phyloP scores from a whole-genome alignment of 331 rosid species.

The Malus hybrid region DNA sequence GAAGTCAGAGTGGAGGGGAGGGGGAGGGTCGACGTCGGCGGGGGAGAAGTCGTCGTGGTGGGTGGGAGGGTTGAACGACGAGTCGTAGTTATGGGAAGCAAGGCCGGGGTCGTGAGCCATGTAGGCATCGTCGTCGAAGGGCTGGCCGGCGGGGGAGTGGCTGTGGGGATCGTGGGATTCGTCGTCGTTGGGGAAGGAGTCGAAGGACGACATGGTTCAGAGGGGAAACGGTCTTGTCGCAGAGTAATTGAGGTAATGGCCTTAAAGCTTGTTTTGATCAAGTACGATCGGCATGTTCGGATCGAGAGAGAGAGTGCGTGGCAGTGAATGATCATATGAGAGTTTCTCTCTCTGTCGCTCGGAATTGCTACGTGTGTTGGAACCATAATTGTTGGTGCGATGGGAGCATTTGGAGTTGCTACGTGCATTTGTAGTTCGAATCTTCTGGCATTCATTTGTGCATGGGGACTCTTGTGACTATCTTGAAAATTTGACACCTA shows the following conservation, averaged over 20 bases:
- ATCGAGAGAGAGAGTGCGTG: background rate
- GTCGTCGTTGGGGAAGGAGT: constrained; percentile 39
- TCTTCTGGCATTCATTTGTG: too few species aligned
- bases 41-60: constrained; percentile 4
- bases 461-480: too few species aligned
- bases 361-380: background rate
- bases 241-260: background rate
- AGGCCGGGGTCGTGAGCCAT: constrained; percentile 22
- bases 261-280: background rate
- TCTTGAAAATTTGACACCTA: too few species aligned
- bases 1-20: constrained; percentile 17
- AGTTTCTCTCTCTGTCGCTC: background rate
- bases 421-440: too few species aligned
- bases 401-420: background rate
- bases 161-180: constrained; percentile 11
- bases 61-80: constrained; percentile 23
- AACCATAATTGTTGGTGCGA: background rate
- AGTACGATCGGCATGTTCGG: background rate
- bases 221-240: background rate
- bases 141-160: constrained; percentile 21
- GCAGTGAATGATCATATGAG: background rate
- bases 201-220: constrained; percentile 50
- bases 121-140: constrained; percentile 38
- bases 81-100: constrained; percentile 16
- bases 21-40: constrained; percentile 18